Conservation (phyloP, 1,139 yeast genomes). For the Protomyces inouyei region DNA sequence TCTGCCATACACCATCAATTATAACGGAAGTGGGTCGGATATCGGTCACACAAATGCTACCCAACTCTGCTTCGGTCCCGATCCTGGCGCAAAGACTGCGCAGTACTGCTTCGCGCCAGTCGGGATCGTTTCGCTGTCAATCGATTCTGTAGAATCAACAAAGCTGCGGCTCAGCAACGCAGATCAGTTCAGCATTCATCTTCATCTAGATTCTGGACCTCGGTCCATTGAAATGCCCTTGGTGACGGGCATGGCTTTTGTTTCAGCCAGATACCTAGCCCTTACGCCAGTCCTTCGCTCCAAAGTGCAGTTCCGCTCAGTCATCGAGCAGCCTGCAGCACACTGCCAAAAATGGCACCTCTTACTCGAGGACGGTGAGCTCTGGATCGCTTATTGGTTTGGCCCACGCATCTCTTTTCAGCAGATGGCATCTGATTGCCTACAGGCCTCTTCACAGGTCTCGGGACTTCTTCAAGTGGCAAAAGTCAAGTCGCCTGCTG, state of each 20-base stretch:
- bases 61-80: conserved; percentile 14
- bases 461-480: conserved; percentile 62
- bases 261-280: conserved; percentile 57
- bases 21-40: conserved; percentile 37
- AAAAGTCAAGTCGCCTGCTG: conserved; percentile 44
- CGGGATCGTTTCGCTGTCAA: conserved; percentile 49
- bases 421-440: conserved; percentile 36
- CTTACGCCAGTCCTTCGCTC: conserved; percentile 55
- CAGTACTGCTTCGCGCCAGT: conserved; percentile 55
- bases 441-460: conserved; percentile 45
- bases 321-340: conserved; percentile 43
- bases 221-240: conserved; percentile 41
- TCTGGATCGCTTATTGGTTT: conserved; percentile 57
- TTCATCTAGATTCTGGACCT: conserved; percentile 41
- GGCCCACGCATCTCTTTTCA: conserved; percentile 35
- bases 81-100: conserved; percentile 29
- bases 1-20: conserved; percentile 62
- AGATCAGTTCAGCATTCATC: conserved; percentile 55
- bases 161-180: conserved; percentile 45
- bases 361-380: conserved; percentile 42
- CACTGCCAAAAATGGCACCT: conserved; percentile 49
- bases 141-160: conserved; percentile 52
- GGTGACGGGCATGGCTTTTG: conserved; percentile 73
- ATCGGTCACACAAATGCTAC: conserved; percentile 7
- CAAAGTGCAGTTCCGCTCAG: conserved; percentile 24